phyloP scores from a whole-genome alignment of 2,329 filamentous ascomycete species.

The Fusarium sp. region DNA sequence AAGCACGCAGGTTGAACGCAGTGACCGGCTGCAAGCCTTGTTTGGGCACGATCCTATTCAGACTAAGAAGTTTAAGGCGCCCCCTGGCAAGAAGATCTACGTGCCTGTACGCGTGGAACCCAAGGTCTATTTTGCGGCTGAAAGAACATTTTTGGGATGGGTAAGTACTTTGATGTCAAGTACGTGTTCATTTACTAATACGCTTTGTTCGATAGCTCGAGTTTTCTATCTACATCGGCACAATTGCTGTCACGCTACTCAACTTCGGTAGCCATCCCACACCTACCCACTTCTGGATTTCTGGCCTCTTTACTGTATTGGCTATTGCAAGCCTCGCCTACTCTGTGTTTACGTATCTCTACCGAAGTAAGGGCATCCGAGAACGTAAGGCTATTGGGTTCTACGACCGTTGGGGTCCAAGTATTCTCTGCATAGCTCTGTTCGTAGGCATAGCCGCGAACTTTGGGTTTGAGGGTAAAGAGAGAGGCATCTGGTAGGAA shows the following conservation, averaged over 20 bases:
- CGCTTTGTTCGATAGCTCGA: constrained; percentile 71
- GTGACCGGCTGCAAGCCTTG: constrained; percentile 62
- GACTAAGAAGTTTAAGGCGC: constrained; percentile 73
- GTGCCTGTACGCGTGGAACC: constrained; percentile 96
- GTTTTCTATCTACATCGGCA: constrained; percentile 93
- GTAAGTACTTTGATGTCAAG: constrained; percentile 56
- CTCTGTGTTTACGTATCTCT: constrained; percentile 84
- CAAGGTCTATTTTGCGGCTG: constrained; percentile 96
- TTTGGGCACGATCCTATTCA: constrained; percentile 66
- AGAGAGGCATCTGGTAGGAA: constrained; percentile 63
- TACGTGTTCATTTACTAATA: neutral
- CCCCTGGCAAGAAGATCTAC: constrained; percentile 90
- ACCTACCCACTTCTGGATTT: constrained; percentile 70
- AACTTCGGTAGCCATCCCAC: constrained; percentile 76
- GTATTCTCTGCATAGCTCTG: constrained; percentile 76
- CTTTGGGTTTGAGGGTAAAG: constrained; percentile 80
- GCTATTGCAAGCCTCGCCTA: constrained; percentile 84
- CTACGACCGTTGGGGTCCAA: constrained; percentile 90
- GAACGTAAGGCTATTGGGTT: constrained; percentile 86
- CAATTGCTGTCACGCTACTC: constrained; percentile 83
- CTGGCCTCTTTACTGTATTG: constrained; percentile 83
- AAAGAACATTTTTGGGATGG: constrained; percentile 96
- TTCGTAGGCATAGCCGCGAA: constrained; percentile 80
- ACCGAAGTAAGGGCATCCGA: constrained; percentile 86
- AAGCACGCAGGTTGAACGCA: constrained; percentile 65